These are phyloP conservation scores for Fagopyrum homotropicum DNA, from an alignment of 148 eudicot species.

Conservation along the genomic window DNA sequence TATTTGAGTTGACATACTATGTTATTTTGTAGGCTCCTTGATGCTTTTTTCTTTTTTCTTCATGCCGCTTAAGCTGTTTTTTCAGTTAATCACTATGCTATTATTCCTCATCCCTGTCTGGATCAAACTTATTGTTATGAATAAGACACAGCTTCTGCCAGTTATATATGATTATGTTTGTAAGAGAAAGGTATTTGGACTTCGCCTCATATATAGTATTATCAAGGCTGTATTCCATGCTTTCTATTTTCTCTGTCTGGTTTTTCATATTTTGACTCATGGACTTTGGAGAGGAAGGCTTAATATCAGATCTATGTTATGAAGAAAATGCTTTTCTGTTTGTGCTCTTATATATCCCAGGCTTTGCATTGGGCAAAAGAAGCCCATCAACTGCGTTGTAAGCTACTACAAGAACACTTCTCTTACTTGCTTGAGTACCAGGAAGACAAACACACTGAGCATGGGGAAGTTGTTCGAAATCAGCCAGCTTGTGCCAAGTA, in stretches of 20 bases:
- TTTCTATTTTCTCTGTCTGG: background rate
- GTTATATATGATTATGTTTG: background rate
- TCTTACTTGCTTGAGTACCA: constrained; percentile 36
- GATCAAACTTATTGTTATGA: background rate
- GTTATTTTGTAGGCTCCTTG: no score
- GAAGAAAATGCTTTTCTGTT: background rate
- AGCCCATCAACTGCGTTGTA: constrained; percentile 59
- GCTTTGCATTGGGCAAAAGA: constrained; percentile 82
- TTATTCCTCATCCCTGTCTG: background rate
- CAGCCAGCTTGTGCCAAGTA: constrained; percentile 30
- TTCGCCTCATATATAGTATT: background rate
- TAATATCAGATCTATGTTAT: background rate
- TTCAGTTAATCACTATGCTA: no score
- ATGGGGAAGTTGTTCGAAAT: constrained; percentile 33
- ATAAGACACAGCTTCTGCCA: background rate
- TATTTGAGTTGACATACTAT: no score
- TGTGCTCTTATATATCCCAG: constrained; percentile 24
- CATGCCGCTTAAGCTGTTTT: background rate
- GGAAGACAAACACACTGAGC: constrained; percentile 29
- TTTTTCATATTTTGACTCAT: background rate
- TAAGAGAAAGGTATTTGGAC: background rate
- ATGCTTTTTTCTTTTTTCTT: background rate
- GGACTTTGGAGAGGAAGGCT: constrained; percentile 2
- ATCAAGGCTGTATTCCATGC: background rate
- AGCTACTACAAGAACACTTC: constrained; percentile 64